Evolutionary conservation across 495 filamentous ascomycete genomes (phyloP).

Genomic region (Trichoderma asperelloides): DNA sequence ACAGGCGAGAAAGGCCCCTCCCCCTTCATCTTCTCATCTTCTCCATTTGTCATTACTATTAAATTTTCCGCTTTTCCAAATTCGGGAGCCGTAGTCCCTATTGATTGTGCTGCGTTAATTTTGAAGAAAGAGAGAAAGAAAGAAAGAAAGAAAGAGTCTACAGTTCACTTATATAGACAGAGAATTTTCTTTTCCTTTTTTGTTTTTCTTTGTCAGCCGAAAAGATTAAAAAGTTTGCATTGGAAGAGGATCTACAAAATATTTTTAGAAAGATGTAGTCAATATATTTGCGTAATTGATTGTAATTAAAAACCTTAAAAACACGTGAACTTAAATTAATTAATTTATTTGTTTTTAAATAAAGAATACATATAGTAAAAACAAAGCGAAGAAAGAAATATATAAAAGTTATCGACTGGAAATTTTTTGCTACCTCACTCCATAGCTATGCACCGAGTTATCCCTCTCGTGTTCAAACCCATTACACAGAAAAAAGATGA

Average conservation of each 20-base stretch:
- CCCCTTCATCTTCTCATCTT: background rate
- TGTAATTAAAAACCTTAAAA: too few species aligned
- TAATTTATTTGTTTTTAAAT: too few species aligned
- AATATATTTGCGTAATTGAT: too few species aligned
- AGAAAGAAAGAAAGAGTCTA: background rate
- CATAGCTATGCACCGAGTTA: slow-evolving; percentile 5
- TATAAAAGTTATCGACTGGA: background rate
- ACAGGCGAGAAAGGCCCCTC: background rate
- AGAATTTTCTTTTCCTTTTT: background rate
- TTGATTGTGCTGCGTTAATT: background rate
- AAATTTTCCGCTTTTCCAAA: background rate
- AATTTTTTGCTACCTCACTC: slow-evolving; percentile 1
- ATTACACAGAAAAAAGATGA: background rate
- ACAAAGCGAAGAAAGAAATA: background rate
- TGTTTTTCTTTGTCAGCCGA: background rate
- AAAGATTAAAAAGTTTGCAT: background rate
- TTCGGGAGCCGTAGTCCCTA: background rate
- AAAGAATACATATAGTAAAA: too few species aligned
- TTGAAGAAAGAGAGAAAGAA: background rate
- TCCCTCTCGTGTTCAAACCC: background rate
- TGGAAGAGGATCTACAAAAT: background rate
- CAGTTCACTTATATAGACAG: background rate
- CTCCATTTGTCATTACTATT: background rate
- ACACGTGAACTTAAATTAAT: too few species aligned
- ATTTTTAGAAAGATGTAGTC: background rate